Evolutionary conservation across 83 land plant species (phyloP), one percentile per base, ranked within the genome.

Genomic region (Picea mariana): DNA sequence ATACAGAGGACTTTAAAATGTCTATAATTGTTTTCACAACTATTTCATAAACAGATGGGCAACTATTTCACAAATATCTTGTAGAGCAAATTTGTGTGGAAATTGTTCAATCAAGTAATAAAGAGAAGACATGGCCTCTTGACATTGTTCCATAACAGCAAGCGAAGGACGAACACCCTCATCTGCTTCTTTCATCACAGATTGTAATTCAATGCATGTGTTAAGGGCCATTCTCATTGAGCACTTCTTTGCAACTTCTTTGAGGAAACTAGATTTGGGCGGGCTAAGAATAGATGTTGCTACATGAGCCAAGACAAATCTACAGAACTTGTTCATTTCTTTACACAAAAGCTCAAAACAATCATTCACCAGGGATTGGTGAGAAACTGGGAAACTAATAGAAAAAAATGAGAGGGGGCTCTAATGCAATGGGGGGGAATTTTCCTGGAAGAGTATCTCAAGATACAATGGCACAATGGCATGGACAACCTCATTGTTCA

Each of bases 181-280:
- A 34, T 34, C 34, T 0, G 3, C 34, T 34, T 34, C 34, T 1
- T 34, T 34, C 34, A 34, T 34, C 34, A 34, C 34, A 34, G 34
- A 34, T 34, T 34, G 34, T 1, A 34, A 34, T 34, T 1, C 97
- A 58, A n/a, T 40, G 64, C 87, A 89, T 13, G 90, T 67, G 67
- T 92, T 89, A 77, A 73, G 38, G 3, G 90, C 86, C 55, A 91
- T 91, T 67, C 80, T 55, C 49, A 79, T 80, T 5, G 92, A 75
- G 65, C 94, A 96, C 3, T 81, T 77, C 81, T 90, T 84, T 9
- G 91, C 75, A 18, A 90, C 84, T 27, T 87, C 87, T 62, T 87
- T 87, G 71, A 98, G 80, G 81, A 89, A 86, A 9, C 99, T 97
- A 75, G 94, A 84, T 65, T 94, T 92, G 2, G 99, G 96, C 81